These are phyloP conservation scores for Colletotrichum chlorophyti DNA, from an alignment of 2,329 filamentous ascomycete genomes.

Conservation along the genomic window DNA sequence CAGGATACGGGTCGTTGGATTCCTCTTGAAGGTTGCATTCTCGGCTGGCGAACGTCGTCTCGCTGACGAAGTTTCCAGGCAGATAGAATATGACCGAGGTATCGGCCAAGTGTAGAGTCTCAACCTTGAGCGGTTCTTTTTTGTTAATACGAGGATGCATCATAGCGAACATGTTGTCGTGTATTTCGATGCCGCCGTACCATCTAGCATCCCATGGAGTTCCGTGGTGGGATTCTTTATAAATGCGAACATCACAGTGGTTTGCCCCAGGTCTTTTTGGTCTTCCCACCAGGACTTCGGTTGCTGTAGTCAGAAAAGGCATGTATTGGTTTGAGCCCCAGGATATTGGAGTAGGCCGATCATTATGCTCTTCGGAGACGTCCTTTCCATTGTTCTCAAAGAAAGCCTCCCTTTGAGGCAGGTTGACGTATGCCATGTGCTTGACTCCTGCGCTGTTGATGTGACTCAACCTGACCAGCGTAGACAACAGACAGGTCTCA, in stretches of 20 bases:
- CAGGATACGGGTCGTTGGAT: constrained; percentile 4
- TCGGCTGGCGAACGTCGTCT: not conserved
- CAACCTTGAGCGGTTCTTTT: not conserved
- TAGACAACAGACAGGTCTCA: constrained; percentile 24
- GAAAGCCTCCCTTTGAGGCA: constrained; percentile 5
- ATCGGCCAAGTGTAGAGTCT: not conserved
- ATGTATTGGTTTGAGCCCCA: constrained; percentile 38
- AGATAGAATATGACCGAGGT: constrained; percentile 16
- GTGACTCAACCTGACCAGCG: constrained; percentile 4
- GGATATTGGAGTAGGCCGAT: not conserved
- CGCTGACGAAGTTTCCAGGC: constrained; percentile 1
- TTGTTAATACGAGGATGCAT: constrained; percentile 1
- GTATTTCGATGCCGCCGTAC: constrained; percentile 23
- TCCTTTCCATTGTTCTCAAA: too few species aligned
- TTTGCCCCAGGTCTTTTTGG: not conserved
- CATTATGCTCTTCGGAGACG: too few species aligned
- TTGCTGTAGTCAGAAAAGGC: constrained; percentile 31
- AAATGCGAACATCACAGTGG: constrained; percentile 7
- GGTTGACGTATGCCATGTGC: constrained; percentile 16
- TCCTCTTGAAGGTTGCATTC: not conserved
- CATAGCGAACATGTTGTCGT: constrained; percentile 1
- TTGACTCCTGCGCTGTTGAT: not conserved
- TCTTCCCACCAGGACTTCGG: constrained; percentile 35
- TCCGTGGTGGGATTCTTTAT: not conserved
- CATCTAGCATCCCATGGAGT: not conserved